Percentiles rank a stretch among this genome's conserved stretches.
Conservation (phyloP, 306 rosid genomes). For the Cucurbita maxima region DNA sequence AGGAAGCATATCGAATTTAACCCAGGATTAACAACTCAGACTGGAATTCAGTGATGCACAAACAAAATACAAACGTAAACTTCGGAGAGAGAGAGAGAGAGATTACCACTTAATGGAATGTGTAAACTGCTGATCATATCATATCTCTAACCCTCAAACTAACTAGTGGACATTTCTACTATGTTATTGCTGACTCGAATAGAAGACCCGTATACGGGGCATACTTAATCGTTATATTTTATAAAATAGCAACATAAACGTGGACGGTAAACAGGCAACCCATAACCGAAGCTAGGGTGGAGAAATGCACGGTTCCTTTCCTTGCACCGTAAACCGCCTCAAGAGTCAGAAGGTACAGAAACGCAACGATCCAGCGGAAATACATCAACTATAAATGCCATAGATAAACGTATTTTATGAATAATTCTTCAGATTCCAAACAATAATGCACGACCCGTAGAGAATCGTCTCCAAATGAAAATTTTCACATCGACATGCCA, state of each 20-base stretch:
- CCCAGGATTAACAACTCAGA: not conserved
- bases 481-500: not conserved
- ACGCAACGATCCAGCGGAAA: not conserved
- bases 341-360: not conserved
- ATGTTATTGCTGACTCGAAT: not conserved
- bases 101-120: no score
- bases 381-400: not conserved
- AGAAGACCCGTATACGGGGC: no score
- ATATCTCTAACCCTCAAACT: not conserved
- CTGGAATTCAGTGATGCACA: not conserved
- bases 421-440: not conserved
- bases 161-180: not conserved
- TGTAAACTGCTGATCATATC: not conserved
- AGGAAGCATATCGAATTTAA: not conserved
- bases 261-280: not conserved
- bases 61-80: not conserved
- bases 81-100: no score
- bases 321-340: not conserved
- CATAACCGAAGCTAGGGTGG: not conserved
- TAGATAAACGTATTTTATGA: not conserved
- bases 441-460: not conserved
- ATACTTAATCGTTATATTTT: not conserved
- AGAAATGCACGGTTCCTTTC: not conserved
- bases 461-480: not conserved
- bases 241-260: not conserved